Conservation (phyloP, 108 stramenopile species). For the Cafeteria roenbergensis region DNA sequence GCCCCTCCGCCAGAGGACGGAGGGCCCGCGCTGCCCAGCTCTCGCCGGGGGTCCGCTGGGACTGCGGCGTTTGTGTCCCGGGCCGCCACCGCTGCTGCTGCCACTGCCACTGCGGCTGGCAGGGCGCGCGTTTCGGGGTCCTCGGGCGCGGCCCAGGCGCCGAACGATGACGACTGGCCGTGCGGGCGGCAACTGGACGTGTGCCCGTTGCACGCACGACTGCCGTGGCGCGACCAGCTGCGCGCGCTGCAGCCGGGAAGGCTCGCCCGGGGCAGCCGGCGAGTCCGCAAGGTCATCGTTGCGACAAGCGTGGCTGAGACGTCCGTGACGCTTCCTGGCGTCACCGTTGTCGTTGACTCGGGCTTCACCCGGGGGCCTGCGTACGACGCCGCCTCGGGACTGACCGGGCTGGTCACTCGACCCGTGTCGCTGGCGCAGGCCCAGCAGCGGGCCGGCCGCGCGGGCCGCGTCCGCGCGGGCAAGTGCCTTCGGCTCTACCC, state of each 20-base stretch:
- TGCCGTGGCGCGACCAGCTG: conserved; percentile 44
- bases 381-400: conserved; percentile 61
- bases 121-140: too few relatives aligned
- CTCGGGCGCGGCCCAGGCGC: too few relatives aligned
- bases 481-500: conserved; percentile 50
- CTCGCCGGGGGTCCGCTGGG: too few relatives aligned
- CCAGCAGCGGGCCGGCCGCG: conserved; percentile 40
- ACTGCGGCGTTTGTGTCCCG: too few relatives aligned
- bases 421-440: conserved; percentile 32
- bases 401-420: conserved; percentile 58
- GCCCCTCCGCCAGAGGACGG: conserved; percentile 28
- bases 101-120: too few relatives aligned
- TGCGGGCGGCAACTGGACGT: conserved; percentile 21
- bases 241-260: conserved; percentile 50
- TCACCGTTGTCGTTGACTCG: conserved; percentile 76
- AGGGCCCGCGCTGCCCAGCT: too few relatives aligned
- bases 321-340: conserved; percentile 75
- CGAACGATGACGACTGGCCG: too few relatives aligned
- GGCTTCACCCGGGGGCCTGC: conserved; percentile 84
- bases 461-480: conserved; percentile 41
- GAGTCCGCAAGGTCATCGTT: conserved; percentile 64
- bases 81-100: too few relatives aligned
- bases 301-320: conserved; percentile 97
- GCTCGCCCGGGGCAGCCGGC: neutral
- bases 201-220: conserved; percentile 35